These are phyloP conservation scores for Desmodesmus armatus DNA, from an alignment of 139 green algal genomes.

Conservation along the genomic window DNA sequence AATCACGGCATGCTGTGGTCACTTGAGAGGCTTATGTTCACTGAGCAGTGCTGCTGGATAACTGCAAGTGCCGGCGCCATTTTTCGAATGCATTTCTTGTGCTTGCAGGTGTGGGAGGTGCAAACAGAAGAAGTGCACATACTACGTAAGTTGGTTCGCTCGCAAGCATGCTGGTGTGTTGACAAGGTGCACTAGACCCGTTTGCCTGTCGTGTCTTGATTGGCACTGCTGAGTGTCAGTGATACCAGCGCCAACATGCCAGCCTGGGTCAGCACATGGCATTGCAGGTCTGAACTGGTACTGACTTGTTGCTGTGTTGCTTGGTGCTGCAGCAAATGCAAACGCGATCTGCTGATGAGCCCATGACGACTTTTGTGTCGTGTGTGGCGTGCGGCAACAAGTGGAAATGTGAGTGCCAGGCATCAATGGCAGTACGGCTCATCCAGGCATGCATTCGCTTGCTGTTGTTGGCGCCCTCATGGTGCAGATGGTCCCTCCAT, in stretches of 20 bases:
- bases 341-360: constrained; percentile 81
- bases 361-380: constrained; percentile 90
- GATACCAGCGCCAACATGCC: neutral
- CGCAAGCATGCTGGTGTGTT: neutral
- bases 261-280: too few relatives aligned
- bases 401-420: constrained; percentile 82
- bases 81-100: too few relatives aligned
- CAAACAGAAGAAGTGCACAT: constrained; percentile 86
- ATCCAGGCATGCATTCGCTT: too few relatives aligned
- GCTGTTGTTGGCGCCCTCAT: too few relatives aligned
- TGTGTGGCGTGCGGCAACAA: constrained; percentile 86
- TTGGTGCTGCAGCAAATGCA: constrained; percentile 74
- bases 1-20: too few relatives aligned
- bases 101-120: constrained; percentile 89
- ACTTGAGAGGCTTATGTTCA: too few relatives aligned
- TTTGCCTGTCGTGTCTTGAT: too few relatives aligned
- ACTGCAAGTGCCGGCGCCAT: too few relatives aligned
- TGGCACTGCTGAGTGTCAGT: too few relatives aligned
- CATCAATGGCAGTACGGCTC: neutral
- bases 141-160: constrained; percentile 80
- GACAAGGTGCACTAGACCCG: too few relatives aligned
- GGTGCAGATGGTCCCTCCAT: too few relatives aligned
- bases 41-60: neutral
- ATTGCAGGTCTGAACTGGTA: neutral
- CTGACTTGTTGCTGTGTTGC: neutral